These are phyloP conservation scores for Tetrapisispora arboricola DNA, from an alignment of 805 yeast genomes.

Conservation along the genomic window DNA sequence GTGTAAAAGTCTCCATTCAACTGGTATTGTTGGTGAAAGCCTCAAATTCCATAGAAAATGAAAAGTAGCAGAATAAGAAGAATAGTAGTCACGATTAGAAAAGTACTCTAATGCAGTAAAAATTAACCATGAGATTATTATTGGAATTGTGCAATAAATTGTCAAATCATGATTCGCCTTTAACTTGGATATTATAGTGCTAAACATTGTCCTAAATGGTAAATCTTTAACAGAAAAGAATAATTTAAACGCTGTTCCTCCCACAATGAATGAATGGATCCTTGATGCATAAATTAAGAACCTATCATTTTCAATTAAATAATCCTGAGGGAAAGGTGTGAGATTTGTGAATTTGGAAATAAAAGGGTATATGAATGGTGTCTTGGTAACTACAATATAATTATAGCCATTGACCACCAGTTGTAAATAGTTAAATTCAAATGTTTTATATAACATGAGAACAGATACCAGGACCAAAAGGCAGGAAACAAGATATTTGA, in stretches of 20 bases:
- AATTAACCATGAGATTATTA: conserved; percentile 10
- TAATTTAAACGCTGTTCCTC: not conserved
- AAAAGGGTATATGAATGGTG: not conserved
- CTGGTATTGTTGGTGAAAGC: conserved; percentile 3
- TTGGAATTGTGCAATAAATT: not conserved
- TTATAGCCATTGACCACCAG: not conserved
- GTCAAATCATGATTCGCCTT: not conserved
- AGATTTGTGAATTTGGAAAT: not conserved
- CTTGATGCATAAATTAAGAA: not conserved
- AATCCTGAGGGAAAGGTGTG: not conserved
- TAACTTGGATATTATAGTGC: not conserved
- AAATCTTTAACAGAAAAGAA: not conserved
- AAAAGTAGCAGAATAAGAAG: not conserved
- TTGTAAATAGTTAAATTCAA: not conserved
- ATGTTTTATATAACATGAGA: not conserved
- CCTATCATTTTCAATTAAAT: not conserved
- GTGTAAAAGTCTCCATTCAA: conserved; percentile 15
- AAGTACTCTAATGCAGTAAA: conserved; percentile 13
- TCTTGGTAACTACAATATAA: not conserved
- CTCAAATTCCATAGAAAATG: conserved; percentile 9
- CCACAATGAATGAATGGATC: not conserved
- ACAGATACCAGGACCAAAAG: not conserved
- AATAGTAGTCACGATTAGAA: conserved; percentile 9
- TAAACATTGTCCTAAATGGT: not conserved
- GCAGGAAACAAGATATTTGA: not conserved